Conservation (phyloP, 768 basidiomycete species). For the Mrakia hoshinonis region DNA sequence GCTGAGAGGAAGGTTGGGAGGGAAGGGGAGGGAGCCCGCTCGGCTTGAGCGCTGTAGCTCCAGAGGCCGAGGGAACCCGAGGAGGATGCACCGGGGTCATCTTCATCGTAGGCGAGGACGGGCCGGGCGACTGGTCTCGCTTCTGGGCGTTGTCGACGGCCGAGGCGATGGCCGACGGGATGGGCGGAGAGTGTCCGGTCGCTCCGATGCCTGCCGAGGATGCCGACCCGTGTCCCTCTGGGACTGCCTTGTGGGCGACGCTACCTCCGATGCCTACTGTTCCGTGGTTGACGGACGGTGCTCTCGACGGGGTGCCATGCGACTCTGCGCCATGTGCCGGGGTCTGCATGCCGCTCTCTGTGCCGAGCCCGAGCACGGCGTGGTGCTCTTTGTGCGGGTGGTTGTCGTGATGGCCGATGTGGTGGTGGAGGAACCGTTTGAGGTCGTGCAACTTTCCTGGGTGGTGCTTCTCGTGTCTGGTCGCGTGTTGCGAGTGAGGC, state of each 20-base stretch:
- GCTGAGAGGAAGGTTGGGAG: not conserved
- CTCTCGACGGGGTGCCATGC: conserved; percentile 5
- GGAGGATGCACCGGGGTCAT: not conserved
- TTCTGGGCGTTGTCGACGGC: not conserved
- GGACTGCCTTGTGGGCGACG: conserved; percentile 11
- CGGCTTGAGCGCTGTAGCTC: not conserved
- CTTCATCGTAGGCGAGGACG: not conserved
- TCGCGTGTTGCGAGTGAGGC: conserved; percentile 34
- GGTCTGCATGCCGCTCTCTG: conserved; percentile 25
- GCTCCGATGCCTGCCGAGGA: conserved; percentile 13
- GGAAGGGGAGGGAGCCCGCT: not conserved
- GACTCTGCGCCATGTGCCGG: not conserved
- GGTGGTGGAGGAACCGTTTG: conserved; percentile 88
- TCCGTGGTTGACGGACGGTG: conserved; percentile 3
- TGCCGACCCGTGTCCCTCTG: not conserved
- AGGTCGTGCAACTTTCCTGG: conserved; percentile 79
- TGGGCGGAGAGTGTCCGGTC: not conserved
- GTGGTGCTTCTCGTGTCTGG: conserved; percentile 43
- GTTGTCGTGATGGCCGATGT: conserved; percentile 55
- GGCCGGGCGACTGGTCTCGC: not conserved
- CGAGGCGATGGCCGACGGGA: conserved; percentile 1
- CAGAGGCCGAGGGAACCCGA: not conserved
- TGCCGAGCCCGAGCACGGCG: conserved; percentile 30
- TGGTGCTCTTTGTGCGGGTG: conserved; percentile 32
- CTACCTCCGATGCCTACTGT: conserved; percentile 2